Evolutionary conservation across 2,329 filamentous ascomycete genomes (phyloP), one percentile per base, ranked within the genome.

Genomic region (Trichoderma polysporum): DNA sequence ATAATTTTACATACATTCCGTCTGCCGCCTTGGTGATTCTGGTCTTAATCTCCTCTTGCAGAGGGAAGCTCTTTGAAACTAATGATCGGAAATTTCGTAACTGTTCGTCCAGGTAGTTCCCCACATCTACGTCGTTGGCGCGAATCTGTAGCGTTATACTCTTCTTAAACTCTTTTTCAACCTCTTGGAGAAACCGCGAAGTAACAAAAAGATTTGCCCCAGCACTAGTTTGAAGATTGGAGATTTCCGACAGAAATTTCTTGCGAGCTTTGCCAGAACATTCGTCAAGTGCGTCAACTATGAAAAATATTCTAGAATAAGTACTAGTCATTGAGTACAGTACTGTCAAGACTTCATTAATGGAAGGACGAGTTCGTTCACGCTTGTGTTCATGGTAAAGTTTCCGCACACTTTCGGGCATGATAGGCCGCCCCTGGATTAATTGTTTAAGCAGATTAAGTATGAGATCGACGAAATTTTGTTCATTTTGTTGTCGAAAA

Each of bases 161-260:
- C 7, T 2, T 2, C 2, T 17, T 27, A 17, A 66, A 52, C 33
- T 10, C 13, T 13, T 49, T 6, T 50, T 6, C 27, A n/a, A 67
- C 29, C 9, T 65, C 22, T 8, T 19, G 47, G 6, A 31, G 37
- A 10, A 25, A 22, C 13, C 17, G 82, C 75, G 0, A 66, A 13
- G 63, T 60, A 9, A 35, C 45, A 49, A 60, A 60, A 8, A 60
- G n/a, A 7, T 53, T 66, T 2, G 22, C 1, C 7, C 22, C 45
- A 33, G 13, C 22, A 6, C 19, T 15, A 12, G 10, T 2, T 15
- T 66, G 53, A 12, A 66, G 63, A 4, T 19, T 27, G 15, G 50
- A 22, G 15, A 59, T 8, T 12, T 31, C 45, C n/a, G n/a, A n/a
- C n/a, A 8, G 29, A 37, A 3, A 50, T n/a, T n/a, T n/a, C n/a